Evolutionary conservation across 1,139 yeast genomes (phyloP), one percentile per base, ranked within the genome.

Genomic region (Scheffersomyces parashehatae): DNA sequence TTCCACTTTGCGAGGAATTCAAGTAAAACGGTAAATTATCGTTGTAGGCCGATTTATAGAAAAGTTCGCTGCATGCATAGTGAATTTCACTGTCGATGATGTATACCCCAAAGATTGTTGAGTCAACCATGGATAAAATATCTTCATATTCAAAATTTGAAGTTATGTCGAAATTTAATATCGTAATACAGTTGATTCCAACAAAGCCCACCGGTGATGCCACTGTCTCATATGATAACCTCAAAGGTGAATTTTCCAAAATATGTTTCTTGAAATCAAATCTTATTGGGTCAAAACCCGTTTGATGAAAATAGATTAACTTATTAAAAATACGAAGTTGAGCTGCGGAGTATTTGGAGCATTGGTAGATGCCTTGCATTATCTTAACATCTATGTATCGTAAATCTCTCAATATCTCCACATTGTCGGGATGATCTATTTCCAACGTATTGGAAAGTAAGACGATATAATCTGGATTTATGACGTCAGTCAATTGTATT

Each of bases 391-490:
- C 48, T n/a, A 54, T 40, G 42, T 47, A 63, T 1, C 50, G 51
- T 12, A 73, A 53, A 3, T 52, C 59, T 4, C 51, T 45, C 4
- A 69, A 43, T 2, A 64, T 51, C 11, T 65, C 68, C 1, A 46
- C 41, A 41, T 60, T 60, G 24, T 67, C 73, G 0, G 56, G 53
- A 30, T 48, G 51, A 7, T 52, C 56, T 3, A 46, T 40, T 30
- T 59, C 60, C 24, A 52, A 45, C 34, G 53, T 55, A 14, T 56
- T 52, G 5, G 72, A 53, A 33, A 71, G 53, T 10, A 67, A 47
- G 3, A 86, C 60, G 28, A 87, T 61, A 48, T 78, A 71, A 0
- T 84, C 75, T 0, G 95, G 88, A n/a, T 69, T 62, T 1, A 80
- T 61, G 8, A 64, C 50, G 1, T 57, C 50, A 2, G 85, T 68